Conservation (phyloP, 2,329 filamentous ascomycete genomes). For the Curvularia hawaiiensis region DNA sequence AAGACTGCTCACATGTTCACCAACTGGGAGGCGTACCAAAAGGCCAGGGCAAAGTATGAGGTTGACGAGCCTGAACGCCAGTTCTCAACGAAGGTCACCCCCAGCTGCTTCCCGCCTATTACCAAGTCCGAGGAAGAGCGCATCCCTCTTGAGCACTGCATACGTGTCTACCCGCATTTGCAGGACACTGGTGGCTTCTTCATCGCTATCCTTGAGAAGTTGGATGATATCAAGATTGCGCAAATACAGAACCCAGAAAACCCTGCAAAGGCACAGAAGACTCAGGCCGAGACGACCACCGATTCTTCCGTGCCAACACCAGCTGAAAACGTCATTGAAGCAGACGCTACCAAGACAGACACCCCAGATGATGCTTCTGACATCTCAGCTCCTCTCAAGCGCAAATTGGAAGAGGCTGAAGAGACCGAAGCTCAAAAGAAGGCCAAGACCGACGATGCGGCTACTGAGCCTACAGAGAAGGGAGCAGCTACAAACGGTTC, state of each 20-base stretch:
- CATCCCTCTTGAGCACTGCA: slow-evolving; percentile 85
- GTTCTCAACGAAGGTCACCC: slow-evolving; percentile 59
- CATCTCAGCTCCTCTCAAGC: slow-evolving; percentile 40
- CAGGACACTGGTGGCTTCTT: slow-evolving; percentile 99
- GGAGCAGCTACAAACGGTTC: slow-evolving; percentile 24
- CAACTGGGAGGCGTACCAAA: slow-evolving; percentile 80
- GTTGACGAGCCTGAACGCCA: slow-evolving; percentile 63
- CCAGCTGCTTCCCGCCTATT: slow-evolving; percentile 82
- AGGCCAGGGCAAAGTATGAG: slow-evolving; percentile 66
- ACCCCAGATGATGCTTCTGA: slow-evolving; percentile 18
- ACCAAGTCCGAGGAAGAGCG: slow-evolving; percentile 58
- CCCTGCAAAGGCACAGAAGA: slow-evolving; percentile 31
- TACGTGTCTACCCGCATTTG: slow-evolving; percentile 91
- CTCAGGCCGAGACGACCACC: slow-evolving; percentile 25
- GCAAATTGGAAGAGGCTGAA: slow-evolving; percentile 48
- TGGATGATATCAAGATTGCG: slow-evolving; percentile 62
- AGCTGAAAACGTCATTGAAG: slow-evolving; percentile 32
- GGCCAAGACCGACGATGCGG: slow-evolving; percentile 35
- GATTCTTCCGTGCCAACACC: slow-evolving; percentile 30
- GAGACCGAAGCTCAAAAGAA: slow-evolving; percentile 39
- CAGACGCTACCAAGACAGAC: slow-evolving; percentile 27
- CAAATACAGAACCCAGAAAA: slow-evolving; percentile 37
- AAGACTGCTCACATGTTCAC: slow-evolving; percentile 79
- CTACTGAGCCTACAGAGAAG: slow-evolving; percentile 20
- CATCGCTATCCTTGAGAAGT: slow-evolving; percentile 93